phyloP scores from a whole-genome alignment of 1,139 yeast species.

The Debaryomyces sp. region DNA sequence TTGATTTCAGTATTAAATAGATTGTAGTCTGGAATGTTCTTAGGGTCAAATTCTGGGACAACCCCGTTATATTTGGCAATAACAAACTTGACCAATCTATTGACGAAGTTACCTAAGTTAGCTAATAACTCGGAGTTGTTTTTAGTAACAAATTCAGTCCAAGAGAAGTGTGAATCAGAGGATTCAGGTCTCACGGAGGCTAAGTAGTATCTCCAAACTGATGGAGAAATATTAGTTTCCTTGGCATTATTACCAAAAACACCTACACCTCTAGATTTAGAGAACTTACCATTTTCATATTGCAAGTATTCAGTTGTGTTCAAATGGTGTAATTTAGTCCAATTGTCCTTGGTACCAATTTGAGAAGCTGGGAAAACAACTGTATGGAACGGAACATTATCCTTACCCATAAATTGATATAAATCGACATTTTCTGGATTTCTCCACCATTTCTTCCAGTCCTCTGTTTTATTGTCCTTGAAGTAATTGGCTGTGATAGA shows the following conservation, averaged over 20 bases:
- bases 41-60: constrained; percentile 62
- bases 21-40: constrained; percentile 51
- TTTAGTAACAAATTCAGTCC: constrained; percentile 93
- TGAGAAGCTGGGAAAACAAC: constrained; percentile 95
- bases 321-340: constrained; percentile 92
- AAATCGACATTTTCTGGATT: constrained; percentile 80
- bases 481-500: constrained; percentile 95
- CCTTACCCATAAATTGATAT: constrained; percentile 99
- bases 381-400: constrained; percentile 97
- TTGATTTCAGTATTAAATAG: constrained; percentile 62
- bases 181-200: constrained; percentile 93
- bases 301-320: constrained; percentile 96
- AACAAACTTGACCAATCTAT: constrained; percentile 88
- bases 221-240: constrained; percentile 86
- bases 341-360: constrained; percentile 81
- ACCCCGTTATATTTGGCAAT: constrained; percentile 92
- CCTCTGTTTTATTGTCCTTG: constrained; percentile 47
- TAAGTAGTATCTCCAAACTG: constrained; percentile 97
- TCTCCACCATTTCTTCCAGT: constrained; percentile 89
- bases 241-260: constrained; percentile 98
- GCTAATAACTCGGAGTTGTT: constrained; percentile 93
- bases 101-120: constrained; percentile 94
- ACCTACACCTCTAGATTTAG: constrained; percentile 95
- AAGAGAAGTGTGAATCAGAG: constrained; percentile 93
- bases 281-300: constrained; percentile 97